Percentiles rank a stretch among this genome's conserved stretches.
phyloP scores from a whole-genome alignment of 169 alveolate genomes.

The Babesia sp. region DNA sequence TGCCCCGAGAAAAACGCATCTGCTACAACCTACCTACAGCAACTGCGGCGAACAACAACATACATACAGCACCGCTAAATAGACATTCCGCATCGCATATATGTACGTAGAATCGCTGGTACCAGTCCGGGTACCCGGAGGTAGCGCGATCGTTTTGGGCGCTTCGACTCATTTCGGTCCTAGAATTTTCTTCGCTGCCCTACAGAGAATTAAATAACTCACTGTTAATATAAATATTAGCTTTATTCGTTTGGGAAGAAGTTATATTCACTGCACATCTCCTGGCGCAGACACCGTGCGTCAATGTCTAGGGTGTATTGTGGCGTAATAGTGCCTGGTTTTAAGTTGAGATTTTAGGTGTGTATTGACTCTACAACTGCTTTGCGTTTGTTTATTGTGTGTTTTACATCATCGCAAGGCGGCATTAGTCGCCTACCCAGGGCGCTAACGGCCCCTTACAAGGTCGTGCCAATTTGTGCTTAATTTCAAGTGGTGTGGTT shows the following conservation, averaged over 20 bases:
- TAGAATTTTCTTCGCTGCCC: background rate
- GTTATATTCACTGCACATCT: background rate
- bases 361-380: no score
- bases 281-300: background rate
- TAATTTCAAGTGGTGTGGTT: no score
- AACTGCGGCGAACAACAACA: background rate
- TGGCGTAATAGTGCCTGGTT: constrained; percentile 1
- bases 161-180: constrained; percentile 36
- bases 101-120: constrained; percentile 10
- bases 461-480: no score
- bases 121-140: constrained; percentile 41
- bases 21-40: background rate
- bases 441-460: no score
- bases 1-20: background rate
- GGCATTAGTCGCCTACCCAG: no score
- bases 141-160: constrained; percentile 16
- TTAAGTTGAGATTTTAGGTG: no score
- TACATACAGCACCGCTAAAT: background rate
- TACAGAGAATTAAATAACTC: background rate
- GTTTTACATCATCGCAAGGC: no score
- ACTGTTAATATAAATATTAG: background rate
- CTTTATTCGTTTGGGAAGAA: background rate
- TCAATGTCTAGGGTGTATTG: constrained; percentile 8
- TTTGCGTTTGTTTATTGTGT: no score
- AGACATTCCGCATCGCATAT: constrained; percentile 20